Conservation (phyloP, 1,284 basidiomycete genomes). For the Anthracocystis setariae region DNA sequence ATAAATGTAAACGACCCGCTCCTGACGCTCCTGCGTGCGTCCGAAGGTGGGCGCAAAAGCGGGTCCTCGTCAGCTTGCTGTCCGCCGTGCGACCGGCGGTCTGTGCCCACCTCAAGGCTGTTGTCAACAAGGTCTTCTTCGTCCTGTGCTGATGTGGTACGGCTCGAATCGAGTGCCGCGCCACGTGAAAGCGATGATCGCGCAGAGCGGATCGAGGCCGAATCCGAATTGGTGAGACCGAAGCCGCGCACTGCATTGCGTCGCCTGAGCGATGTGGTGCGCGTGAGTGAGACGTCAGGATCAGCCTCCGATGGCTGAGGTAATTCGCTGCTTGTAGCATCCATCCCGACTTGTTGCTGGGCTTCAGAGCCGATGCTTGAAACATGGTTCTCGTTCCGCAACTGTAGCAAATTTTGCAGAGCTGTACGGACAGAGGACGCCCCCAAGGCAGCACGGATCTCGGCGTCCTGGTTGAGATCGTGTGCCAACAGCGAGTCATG, state of each 20-base stretch:
- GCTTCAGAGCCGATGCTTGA: neutral
- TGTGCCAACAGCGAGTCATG: constrained; percentile 7
- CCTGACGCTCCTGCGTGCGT: constrained; percentile 15
- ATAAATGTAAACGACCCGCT: constrained; percentile 42
- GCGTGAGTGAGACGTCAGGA: constrained; percentile 34
- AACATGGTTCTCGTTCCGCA: neutral
- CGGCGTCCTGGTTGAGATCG: constrained; percentile 22
- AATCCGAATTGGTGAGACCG: constrained; percentile 21
- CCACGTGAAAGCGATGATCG: constrained; percentile 22
- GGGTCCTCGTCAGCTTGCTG: neutral
- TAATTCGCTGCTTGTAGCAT: neutral
- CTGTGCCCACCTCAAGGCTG: constrained; percentile 24
- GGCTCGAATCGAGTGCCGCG: constrained; percentile 4
- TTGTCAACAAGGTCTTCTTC: constrained; percentile 31
- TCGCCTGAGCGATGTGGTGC: constrained; percentile 26
- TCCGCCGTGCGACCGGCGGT: constrained; percentile 5
- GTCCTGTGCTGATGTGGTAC: constrained; percentile 1
- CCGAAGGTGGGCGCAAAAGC: constrained; percentile 10
- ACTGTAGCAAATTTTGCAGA: constrained; percentile 3
- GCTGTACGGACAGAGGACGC: constrained; percentile 13
- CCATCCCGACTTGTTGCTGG: neutral
- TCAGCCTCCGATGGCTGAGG: constrained; percentile 7
- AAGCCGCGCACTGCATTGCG: constrained; percentile 41
- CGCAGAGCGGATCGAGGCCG: constrained; percentile 29
- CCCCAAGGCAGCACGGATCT: constrained; percentile 20